phyloP scores from a whole-genome alignment of 148 eudicot species.

The Persicaria tinctoria region DNA sequence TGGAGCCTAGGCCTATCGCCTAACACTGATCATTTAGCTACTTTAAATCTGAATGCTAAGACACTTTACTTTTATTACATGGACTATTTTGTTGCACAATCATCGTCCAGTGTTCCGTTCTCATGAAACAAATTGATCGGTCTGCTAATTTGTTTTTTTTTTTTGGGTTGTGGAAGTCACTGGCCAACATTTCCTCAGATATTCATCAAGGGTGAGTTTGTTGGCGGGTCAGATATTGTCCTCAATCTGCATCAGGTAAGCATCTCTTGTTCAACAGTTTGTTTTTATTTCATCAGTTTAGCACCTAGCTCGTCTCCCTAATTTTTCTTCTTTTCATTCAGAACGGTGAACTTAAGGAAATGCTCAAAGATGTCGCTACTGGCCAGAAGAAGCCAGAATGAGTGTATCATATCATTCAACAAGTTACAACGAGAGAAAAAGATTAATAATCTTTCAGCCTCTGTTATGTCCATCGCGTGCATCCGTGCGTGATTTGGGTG shows the following conservation, averaged over 20 bases:
- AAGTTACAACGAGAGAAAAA: no score
- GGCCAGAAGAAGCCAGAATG: conserved; percentile 20
- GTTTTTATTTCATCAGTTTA: background rate
- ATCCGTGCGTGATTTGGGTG: no score
- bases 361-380: conserved; percentile 32
- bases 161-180: conserved; percentile 33
- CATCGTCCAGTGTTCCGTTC: background rate
- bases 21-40: background rate
- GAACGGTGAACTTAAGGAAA: conserved; percentile 51
- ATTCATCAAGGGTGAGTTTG: conserved; percentile 70
- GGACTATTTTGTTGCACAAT: background rate
- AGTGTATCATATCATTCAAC: background rate
- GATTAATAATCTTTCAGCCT: no score
- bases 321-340: conserved; percentile 16
- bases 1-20: background rate
- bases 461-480: no score
- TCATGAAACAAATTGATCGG: background rate
- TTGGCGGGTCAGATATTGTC: conserved; percentile 78
- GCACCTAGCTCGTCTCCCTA: background rate
- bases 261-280: background rate
- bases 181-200: conserved; percentile 84
- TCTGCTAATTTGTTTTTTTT: background rate
- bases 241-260: conserved; percentile 70
- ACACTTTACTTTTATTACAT: background rate
- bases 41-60: background rate